These are phyloP conservation scores for Verticillium zaregamsianum DNA, from an alignment of 2,329 filamentous ascomycete genomes.

Conservation along the genomic window DNA sequence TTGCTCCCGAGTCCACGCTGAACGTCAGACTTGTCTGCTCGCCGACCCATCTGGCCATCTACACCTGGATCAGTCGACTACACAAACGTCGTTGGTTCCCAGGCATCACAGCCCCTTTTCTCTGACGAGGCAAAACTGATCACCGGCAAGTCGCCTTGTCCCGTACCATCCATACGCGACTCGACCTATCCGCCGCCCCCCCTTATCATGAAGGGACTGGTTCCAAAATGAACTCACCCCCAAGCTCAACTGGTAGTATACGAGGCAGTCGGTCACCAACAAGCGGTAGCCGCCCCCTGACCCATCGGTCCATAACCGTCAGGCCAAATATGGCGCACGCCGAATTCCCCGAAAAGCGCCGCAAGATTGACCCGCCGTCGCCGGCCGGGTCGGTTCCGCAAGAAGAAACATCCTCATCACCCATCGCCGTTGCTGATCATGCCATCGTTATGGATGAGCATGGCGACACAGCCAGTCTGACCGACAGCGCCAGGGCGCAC, in stretches of 20 bases:
- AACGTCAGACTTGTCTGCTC: too few species aligned
- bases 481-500: slow-evolving; percentile 38
- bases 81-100: too few species aligned
- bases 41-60: too few species aligned
- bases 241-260: slow-evolving; percentile 5
- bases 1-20: too few species aligned
- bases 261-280: neutral
- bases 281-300: neutral
- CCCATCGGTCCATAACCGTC: neutral
- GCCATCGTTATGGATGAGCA: slow-evolving; percentile 8
- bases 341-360: slow-evolving; percentile 6
- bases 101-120: neutral
- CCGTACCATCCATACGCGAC: neutral
- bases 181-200: neutral
- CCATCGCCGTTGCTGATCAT: slow-evolving; percentile 10
- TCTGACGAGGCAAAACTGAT: neutral
- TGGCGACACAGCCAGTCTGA: slow-evolving; percentile 35
- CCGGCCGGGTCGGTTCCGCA: slow-evolving; percentile 4
- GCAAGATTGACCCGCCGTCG: slow-evolving; percentile 5
- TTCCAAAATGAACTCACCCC: slow-evolving; percentile 13
- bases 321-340: neutral
- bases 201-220: neutral
- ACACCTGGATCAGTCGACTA: too few species aligned
- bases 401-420: slow-evolving; percentile 8
- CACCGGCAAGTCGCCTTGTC: neutral